A percentile compares a stretch with the other conserved stretches of the same genome.
Conservation (phyloP, 306 rosid genomes). For the Acacia confusa region DNA sequence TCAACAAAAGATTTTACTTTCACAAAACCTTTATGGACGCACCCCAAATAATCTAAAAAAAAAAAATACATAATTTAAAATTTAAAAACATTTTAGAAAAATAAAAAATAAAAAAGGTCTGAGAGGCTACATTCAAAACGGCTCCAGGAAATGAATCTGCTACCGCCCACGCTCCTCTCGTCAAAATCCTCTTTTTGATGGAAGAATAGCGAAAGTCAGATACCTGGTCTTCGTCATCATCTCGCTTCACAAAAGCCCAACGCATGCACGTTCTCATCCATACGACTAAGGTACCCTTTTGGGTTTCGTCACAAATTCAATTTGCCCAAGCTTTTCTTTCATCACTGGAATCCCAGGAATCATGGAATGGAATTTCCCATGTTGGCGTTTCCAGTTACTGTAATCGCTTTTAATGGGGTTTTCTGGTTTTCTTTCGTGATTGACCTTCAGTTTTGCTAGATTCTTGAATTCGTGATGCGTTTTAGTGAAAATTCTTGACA, state of each 20-base stretch:
- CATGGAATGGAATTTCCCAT: constrained; percentile 28
- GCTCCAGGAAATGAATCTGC: constrained; percentile 47
- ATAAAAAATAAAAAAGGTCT: background rate
- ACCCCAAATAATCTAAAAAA: background rate
- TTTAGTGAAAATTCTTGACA: background rate
- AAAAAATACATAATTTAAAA: background rate
- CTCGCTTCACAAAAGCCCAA: constrained; percentile 12
- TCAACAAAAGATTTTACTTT: no score
- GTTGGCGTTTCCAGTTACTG: constrained; percentile 9
- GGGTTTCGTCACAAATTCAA: background rate
- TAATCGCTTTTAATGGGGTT: constrained; percentile 41
- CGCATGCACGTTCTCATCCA: constrained; percentile 24
- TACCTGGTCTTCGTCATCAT: constrained; percentile 29
- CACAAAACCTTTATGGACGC: no score
- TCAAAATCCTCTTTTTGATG: constrained; percentile 29
- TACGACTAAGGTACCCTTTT: constrained; percentile 34
- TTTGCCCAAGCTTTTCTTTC: constrained; percentile 20
- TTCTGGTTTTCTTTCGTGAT: constrained; percentile 38
- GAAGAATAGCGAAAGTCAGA: constrained; percentile 25
- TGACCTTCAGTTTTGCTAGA: constrained; percentile 30
- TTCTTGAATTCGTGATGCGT: constrained; percentile 36
- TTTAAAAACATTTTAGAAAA: background rate
- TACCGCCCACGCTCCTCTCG: background rate
- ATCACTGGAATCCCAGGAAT: constrained; percentile 24
- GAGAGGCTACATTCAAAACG: background rate